Percentiles rank a stretch among this genome's conserved stretches.
Evolutionary conservation across 331 rosid species (phyloP).

Genomic region (Spiraea crenata): DNA sequence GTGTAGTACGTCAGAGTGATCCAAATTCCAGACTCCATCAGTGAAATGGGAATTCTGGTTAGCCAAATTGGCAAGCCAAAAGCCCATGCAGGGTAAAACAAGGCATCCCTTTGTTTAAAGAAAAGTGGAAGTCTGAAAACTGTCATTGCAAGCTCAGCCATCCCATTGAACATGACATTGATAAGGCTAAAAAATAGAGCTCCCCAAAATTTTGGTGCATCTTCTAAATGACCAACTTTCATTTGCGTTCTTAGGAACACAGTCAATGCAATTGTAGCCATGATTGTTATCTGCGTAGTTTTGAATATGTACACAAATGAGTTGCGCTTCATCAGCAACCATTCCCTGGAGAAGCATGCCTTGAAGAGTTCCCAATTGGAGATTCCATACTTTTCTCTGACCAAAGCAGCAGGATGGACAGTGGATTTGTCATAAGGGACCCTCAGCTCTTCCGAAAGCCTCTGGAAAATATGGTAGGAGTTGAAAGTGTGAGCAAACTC

Average conservation of each 20-base stretch:
- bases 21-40: constrained; percentile 49
- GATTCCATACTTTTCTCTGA: constrained; percentile 46
- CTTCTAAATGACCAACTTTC: constrained; percentile 38
- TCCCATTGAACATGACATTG: constrained; percentile 59
- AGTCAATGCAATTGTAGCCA: constrained; percentile 34
- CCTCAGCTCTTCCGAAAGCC: constrained; percentile 26
- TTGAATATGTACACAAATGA: constrained; percentile 50
- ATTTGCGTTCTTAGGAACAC: constrained; percentile 55
- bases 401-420: constrained; percentile 55
- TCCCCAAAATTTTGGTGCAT: constrained; percentile 40
- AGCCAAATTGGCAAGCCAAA: constrained; percentile 47
- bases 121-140: constrained; percentile 44
- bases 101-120: constrained; percentile 53
- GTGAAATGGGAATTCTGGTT: constrained; percentile 48
- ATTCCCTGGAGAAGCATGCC: constrained; percentile 58
- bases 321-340: constrained; percentile 51
- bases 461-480: constrained; percentile 38
- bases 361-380: constrained; percentile 48
- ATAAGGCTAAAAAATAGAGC: constrained; percentile 53
- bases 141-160: constrained; percentile 45
- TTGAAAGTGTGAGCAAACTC: constrained; percentile 37
- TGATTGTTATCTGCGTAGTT: constrained; percentile 36
- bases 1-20: constrained; percentile 50
- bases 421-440: constrained; percentile 45
- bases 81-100: constrained; percentile 61